Percentiles rank a stretch among this genome's conserved stretches.
Conservation (phyloP, 2,329 filamentous ascomycete genomes). For the Cyphellophora europaea region DNA sequence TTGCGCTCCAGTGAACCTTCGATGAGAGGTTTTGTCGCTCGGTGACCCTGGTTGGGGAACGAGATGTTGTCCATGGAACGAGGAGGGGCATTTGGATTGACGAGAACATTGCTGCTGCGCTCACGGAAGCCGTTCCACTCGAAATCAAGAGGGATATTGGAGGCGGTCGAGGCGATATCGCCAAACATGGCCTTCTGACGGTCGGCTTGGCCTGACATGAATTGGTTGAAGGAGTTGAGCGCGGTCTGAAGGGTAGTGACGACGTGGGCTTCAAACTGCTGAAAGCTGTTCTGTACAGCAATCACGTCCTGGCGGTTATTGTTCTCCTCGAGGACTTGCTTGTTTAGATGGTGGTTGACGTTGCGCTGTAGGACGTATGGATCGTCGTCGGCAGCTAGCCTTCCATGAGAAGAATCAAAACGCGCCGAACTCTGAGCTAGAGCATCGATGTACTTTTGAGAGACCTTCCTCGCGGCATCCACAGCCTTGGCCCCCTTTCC, state of each 20-base stretch:
- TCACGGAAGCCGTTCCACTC: slow-evolving; percentile 82
- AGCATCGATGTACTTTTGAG: slow-evolving; percentile 93
- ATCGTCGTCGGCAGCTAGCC: slow-evolving; percentile 63
- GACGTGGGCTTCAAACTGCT: slow-evolving; percentile 77
- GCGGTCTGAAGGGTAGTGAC: slow-evolving; percentile 73
- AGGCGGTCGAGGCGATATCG: slow-evolving; percentile 69
- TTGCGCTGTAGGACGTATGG: slow-evolving; percentile 81
- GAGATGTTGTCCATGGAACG: slow-evolving; percentile 63
- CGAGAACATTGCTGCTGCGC: slow-evolving; percentile 62
- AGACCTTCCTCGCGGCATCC: slow-evolving; percentile 73
- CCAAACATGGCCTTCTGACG: slow-evolving; percentile 70
- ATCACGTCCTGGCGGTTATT: slow-evolving; percentile 83
- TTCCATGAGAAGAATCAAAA: slow-evolving; percentile 67
- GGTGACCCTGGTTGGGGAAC: slow-evolving; percentile 86
- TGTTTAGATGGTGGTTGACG: slow-evolving; percentile 73
- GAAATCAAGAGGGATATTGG: slow-evolving; percentile 72
- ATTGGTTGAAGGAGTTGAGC: slow-evolving; percentile 73
- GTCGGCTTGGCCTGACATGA: slow-evolving; percentile 71
- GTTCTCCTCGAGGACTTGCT: slow-evolving; percentile 91
- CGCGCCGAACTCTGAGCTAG: slow-evolving; percentile 76
- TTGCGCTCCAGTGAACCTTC: slow-evolving; percentile 87
- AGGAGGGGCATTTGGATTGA: slow-evolving; percentile 66
- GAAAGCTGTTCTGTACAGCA: slow-evolving; percentile 82
- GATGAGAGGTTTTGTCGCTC: slow-evolving; percentile 69
- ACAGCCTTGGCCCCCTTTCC: slow-evolving; percentile 82